Percentiles rank a stretch among this genome's conserved stretches.
Evolutionary conservation across 2,329 filamentous ascomycete species (phyloP).

Genomic region (Hawksworthiomyces lignivorus): DNA sequence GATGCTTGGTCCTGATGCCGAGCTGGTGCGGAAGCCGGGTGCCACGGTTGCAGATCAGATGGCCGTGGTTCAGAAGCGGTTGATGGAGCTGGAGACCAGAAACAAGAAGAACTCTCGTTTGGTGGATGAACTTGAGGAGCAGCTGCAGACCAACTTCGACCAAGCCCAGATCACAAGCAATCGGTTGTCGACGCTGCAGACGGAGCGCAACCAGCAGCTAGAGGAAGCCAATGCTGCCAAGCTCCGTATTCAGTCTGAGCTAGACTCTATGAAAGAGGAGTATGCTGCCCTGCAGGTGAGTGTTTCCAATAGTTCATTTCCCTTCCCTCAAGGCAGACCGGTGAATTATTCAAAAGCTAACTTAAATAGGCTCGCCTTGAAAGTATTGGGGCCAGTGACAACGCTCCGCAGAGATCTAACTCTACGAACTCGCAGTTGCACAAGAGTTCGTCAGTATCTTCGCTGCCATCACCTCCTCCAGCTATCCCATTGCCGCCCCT

Average conservation of each 20-base stretch:
- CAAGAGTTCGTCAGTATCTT: slow-evolving; percentile 76
- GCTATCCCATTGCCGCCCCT: slow-evolving; percentile 93
- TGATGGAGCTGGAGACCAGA: slow-evolving; percentile 52
- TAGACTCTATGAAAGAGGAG: slow-evolving; percentile 61
- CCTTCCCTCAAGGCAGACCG: no score
- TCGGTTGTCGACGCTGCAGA: slow-evolving; percentile 73
- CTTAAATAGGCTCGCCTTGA: slow-evolving; percentile 50
- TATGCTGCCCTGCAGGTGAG: slow-evolving; percentile 71
- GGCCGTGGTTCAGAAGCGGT: slow-evolving; percentile 57
- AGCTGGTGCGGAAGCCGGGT: slow-evolving; percentile 34
- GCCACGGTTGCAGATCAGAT: slow-evolving; percentile 48
- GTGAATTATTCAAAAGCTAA: no score
- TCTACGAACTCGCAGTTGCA: slow-evolving; percentile 62
- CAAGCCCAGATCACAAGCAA: slow-evolving; percentile 81
- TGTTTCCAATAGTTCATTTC: slow-evolving; percentile 20
- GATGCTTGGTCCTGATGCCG: slow-evolving; percentile 44
- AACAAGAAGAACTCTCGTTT: slow-evolving; percentile 89
- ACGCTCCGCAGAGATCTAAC: slow-evolving; percentile 46
- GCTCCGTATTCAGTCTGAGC: slow-evolving; percentile 55
- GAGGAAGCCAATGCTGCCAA: slow-evolving; percentile 69
- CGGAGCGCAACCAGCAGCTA: slow-evolving; percentile 64
- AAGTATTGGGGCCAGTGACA: slow-evolving; percentile 31
- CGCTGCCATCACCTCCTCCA: slow-evolving; percentile 86
- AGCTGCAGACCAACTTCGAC: slow-evolving; percentile 91
- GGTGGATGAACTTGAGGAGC: slow-evolving; percentile 93